These are phyloP conservation scores for Linum lewisii DNA, from an alignment of 345 rosid species.

Conservation along the genomic window DNA sequence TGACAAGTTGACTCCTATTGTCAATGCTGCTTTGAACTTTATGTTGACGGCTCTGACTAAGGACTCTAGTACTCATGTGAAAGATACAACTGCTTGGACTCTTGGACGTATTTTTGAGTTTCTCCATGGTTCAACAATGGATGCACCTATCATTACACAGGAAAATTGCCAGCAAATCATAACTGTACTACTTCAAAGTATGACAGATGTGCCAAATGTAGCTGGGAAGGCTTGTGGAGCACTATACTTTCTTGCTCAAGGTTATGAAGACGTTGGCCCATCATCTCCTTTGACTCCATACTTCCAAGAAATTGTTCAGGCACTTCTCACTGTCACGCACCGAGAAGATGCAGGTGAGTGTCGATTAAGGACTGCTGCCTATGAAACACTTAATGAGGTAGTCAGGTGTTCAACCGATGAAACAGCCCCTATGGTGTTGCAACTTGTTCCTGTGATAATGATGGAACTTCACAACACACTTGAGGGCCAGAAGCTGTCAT, in stretches of 20 bases:
- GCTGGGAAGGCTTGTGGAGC: conserved; percentile 75
- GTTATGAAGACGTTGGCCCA: conserved; percentile 48
- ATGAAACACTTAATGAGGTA: conserved; percentile 20
- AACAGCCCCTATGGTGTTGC: conserved; percentile 3
- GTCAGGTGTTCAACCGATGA: conserved; percentile 2
- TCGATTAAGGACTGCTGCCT: conserved; percentile 63
- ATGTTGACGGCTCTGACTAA: conserved; percentile 47
- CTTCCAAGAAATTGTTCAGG: conserved; percentile 63
- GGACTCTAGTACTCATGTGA: conserved; percentile 42
- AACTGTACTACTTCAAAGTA: conserved; percentile 58
- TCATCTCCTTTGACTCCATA: conserved; percentile 56
- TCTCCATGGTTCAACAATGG: conserved; percentile 57
- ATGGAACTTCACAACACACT: conserved; percentile 1
- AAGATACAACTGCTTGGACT: conserved; percentile 55
- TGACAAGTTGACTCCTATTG: conserved; percentile 37
- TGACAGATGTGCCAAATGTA: conserved; percentile 68
- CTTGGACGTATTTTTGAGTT: conserved; percentile 74
- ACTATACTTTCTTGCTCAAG: conserved; percentile 61
- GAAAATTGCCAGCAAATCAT: conserved; percentile 70
- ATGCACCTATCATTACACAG: conserved; percentile 48
- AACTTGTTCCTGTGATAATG: conserved; percentile 8
- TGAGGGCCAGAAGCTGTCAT: conserved; percentile 4
- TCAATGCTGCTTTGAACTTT: conserved; percentile 18
- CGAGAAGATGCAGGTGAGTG: conserved; percentile 71
- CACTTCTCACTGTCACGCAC: conserved; percentile 61